Percentiles rank a stretch among this genome's conserved stretches.
Conservation (phyloP, 176 grass and related monocot species). For the Neostapfia colusana region DNA sequence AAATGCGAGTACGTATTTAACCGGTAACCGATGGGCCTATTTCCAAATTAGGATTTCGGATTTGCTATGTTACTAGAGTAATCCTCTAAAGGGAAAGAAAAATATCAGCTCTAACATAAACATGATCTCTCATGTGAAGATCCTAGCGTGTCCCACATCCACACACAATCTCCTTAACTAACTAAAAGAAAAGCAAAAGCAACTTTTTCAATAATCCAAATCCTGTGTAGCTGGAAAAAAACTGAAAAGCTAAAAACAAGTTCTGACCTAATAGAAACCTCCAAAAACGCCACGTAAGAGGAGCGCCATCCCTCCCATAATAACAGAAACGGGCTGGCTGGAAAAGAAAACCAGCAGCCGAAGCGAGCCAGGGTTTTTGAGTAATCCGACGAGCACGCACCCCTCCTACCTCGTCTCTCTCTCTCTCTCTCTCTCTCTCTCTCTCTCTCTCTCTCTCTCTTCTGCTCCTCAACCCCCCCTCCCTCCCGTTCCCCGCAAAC, state of each 20-base stretch:
- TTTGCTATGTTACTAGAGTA: background rate
- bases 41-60: fast-evolving
- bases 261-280: background rate
- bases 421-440: no score
- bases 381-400: constrained; percentile 34
- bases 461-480: background rate
- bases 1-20: no score
- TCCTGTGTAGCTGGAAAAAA: background rate
- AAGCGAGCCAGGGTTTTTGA: constrained; percentile 54
- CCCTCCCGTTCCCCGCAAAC: constrained; percentile 34
- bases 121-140: background rate
- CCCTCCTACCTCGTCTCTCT: background rate
- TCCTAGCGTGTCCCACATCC: background rate
- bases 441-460: no score
- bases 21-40: background rate
- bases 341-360: background rate
- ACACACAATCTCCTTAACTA: no score
- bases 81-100: background rate
- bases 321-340: background rate
- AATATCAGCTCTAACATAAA: background rate
- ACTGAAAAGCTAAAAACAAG: background rate
- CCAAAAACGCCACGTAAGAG: constrained; percentile 19
- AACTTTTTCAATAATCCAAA: background rate
- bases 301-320: background rate
- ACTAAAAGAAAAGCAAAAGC: background rate